Conservation (phyloP, 2,329 filamentous ascomycete species). For the Colletotrichum tanaceti region DNA sequence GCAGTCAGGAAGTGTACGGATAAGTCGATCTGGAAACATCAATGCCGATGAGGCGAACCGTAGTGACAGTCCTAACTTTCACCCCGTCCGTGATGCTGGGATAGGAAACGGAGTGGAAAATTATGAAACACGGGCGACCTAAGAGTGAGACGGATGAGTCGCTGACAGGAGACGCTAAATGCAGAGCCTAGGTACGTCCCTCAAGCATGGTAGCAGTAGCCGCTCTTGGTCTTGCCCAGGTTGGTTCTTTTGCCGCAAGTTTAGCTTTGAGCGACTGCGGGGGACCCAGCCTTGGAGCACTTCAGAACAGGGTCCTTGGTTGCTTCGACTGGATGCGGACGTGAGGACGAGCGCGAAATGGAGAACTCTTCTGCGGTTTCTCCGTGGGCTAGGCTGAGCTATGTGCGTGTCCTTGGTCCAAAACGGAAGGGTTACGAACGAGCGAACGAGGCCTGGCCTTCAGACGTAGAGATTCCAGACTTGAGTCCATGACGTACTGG, state of each 20-base stretch:
- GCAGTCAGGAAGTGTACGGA: conserved; percentile 4
- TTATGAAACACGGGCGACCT: conserved; percentile 32
- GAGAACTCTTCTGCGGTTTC: background rate
- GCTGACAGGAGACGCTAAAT: conserved; percentile 31
- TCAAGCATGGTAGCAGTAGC: conserved; percentile 11
- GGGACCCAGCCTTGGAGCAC: conserved; percentile 8
- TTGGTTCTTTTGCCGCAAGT: conserved; percentile 16
- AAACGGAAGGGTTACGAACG: background rate
- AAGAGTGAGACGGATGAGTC: conserved; percentile 30
- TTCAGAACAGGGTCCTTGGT: conserved; percentile 26
- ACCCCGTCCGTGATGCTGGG: conserved; percentile 1
- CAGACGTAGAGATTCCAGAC: background rate
- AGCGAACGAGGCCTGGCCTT: background rate
- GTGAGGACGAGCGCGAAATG: background rate
- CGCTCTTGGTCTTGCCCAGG: conserved; percentile 13
- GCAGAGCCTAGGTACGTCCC: conserved; percentile 22
- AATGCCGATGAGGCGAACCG: conserved; percentile 26
- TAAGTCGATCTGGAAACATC: conserved; percentile 33
- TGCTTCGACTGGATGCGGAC: conserved; percentile 31
- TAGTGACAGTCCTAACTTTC: background rate
- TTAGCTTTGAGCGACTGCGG: conserved; percentile 15
- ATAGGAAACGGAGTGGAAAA: conserved; percentile 26
- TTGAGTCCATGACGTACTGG: background rate
- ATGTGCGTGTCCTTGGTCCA: background rate
- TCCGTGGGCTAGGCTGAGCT: background rate